Evolutionary conservation across 1,284 basidiomycete genomes (phyloP), one percentile per base, ranked within the genome.

Genomic region (Fomitopsis pinicola): DNA sequence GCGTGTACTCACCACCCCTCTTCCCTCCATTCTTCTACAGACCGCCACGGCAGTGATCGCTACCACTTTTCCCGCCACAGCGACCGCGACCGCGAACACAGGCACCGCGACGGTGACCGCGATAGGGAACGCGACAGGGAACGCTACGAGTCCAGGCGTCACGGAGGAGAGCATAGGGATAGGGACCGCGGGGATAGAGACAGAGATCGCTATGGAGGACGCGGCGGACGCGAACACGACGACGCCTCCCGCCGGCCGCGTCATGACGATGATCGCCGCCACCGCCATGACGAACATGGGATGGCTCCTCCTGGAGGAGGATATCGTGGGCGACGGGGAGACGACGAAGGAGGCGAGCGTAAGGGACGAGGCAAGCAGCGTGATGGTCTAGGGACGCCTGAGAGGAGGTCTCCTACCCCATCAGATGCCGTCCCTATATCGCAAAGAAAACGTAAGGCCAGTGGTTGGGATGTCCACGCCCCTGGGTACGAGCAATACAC

Each of bases 391-490:
- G 88, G 86, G 30, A 87, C 89, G 10, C 89, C 88, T 5, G 88
- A 91, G 66, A 81, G 89, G 66, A 81, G 94, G 66, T 95, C 92
- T 3, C 96, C 96, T 8, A 99, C 97, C 14, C 97, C 97, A 0
- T 87, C 93, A 68, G 92, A 90, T 52, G 86, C 88, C 12, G 78
- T 88, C 35, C 91, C 94, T 1, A 77, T 99, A 66, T 91, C 91
- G 35, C 93, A 97, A 73, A 82, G 96, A 62, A 88, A 88, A 71
- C 81, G 95, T 30, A 92, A 92, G 70, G 89, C 92, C 9, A 94
- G 93, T 58, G 92, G 93, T 1, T 99, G 97, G 97, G 95, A 99
- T 76, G 90, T 97, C 30, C 89, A 93, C 73, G 94, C 97, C 12
- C 91, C 92, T 14, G 96, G 96, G 22, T 99, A 97, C 68, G 96